Evolutionary conservation across 2,329 filamentous ascomycete genomes (phyloP).

Genomic region (Ophiostoma novo-ulmi): DNA sequence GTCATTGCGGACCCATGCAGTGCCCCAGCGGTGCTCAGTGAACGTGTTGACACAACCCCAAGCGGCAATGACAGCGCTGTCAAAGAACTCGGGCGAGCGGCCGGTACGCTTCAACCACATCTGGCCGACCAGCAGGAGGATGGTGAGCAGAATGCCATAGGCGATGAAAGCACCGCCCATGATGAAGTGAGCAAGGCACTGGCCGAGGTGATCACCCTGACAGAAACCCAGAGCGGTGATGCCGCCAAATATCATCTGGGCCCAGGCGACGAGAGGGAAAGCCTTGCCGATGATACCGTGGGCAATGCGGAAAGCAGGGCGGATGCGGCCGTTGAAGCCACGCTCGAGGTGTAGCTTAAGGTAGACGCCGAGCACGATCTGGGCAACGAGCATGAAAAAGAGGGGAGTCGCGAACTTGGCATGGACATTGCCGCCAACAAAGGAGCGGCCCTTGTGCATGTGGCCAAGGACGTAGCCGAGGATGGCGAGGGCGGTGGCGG

Average conservation of each 20-base stretch:
- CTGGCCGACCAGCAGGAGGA: conserved; percentile 83
- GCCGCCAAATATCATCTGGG: conserved; percentile 92
- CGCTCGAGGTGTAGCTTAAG: conserved; percentile 83
- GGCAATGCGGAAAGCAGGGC: conserved; percentile 62
- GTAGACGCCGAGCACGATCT: conserved; percentile 78
- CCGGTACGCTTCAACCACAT: conserved; percentile 76
- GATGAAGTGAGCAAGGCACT: conserved; percentile 95
- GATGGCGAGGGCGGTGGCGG: conserved; percentile 69
- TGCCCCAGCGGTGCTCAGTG: conserved; percentile 93
- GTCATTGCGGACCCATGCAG: conserved; percentile 84
- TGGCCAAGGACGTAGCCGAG: conserved; percentile 90
- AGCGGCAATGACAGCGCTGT: conserved; percentile 80
- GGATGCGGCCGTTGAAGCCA: conserved; percentile 69
- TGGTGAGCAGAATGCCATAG: conserved; percentile 82
- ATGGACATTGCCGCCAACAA: conserved; percentile 70
- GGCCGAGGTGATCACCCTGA: conserved; percentile 81
- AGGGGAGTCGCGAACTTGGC: conserved; percentile 72
- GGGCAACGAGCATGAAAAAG: conserved; percentile 70
- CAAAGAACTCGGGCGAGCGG: conserved; percentile 93
- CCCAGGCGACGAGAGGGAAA: conserved; percentile 82
- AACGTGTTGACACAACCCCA: conserved; percentile 99
- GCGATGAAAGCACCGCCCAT: conserved; percentile 97
- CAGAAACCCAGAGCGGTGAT: conserved; percentile 92
- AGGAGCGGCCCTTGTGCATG: conserved; percentile 81
- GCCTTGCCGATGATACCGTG: conserved; percentile 82